These are phyloP conservation scores for Chlorella sp. DNA, from an alignment of 139 green algal genomes.

Conservation along the genomic window DNA sequence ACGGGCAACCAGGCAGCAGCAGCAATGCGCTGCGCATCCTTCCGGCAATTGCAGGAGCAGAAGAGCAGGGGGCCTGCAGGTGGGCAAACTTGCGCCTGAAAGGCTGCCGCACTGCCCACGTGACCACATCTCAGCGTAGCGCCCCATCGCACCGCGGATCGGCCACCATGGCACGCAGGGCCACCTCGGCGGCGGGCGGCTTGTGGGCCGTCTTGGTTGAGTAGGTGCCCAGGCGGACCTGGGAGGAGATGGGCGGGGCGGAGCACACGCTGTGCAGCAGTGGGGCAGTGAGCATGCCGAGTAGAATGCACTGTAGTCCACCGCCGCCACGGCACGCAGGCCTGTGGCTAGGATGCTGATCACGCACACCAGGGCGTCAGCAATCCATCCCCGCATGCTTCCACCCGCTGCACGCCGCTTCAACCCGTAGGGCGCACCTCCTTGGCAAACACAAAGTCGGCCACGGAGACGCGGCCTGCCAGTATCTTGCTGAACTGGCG, in stretches of 20 bases:
- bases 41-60: too few species aligned
- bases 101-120: too few species aligned
- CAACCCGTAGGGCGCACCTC: constrained; percentile 62
- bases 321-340: too few species aligned
- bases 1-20: too few species aligned
- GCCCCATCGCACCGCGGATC: constrained; percentile 29
- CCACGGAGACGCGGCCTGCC: constrained; percentile 78
- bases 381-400: neutral
- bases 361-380: too few species aligned
- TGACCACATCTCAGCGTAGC: too few species aligned
- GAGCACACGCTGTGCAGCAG: neutral
- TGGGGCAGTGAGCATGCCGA: neutral
- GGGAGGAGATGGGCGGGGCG: neutral
- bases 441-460: constrained; percentile 92
- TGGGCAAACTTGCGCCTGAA: too few species aligned
- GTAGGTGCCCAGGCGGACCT: constrained; percentile 83
- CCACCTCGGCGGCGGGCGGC: constrained; percentile 92
- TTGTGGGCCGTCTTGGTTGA: constrained; percentile 58
- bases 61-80: too few species aligned
- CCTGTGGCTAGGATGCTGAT: too few species aligned
- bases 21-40: too few species aligned
- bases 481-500: constrained; percentile 92
- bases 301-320: too few species aligned
- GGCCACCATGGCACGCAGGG: constrained; percentile 86
- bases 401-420: neutral